phyloP scores from a whole-genome alignment of 2,329 filamentous ascomycete species.

The Polytolypa hystricis region DNA sequence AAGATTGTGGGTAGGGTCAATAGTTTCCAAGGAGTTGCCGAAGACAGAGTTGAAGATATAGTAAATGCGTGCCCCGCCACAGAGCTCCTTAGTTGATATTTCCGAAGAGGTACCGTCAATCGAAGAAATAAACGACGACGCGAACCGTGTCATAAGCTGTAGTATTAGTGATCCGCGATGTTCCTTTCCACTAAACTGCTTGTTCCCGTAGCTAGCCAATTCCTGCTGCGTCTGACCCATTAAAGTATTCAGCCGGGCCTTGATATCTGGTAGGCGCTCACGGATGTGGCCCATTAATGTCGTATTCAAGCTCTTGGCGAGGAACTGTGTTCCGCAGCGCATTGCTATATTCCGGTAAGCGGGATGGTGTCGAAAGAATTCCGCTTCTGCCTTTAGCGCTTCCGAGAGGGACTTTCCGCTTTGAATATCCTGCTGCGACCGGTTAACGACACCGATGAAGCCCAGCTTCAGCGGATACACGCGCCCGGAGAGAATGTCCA shows the following conservation, averaged over 20 bases:
- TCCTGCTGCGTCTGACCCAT: conserved; percentile 99
- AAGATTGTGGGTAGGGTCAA: conserved; percentile 91
- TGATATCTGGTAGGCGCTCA: conserved; percentile 92
- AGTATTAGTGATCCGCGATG: conserved; percentile 90
- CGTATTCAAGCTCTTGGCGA: conserved; percentile 88
- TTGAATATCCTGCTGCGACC: conserved; percentile 96
- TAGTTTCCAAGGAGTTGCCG: conserved; percentile 88
- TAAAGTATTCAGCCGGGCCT: conserved; percentile 88
- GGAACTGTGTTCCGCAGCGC: conserved; percentile 83
- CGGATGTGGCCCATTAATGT: conserved; percentile 95
- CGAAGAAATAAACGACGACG: conserved; percentile 93
- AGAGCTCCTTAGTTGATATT: conserved; percentile 96
- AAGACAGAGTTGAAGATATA: conserved; percentile 99
- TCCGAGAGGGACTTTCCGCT: conserved; percentile 90
- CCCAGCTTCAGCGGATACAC: conserved; percentile 95
- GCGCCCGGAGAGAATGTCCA: conserved; percentile 93
- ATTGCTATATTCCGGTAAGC: conserved; percentile 94
- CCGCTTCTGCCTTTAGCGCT: conserved; percentile 75
- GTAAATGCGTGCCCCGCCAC: conserved; percentile 88
- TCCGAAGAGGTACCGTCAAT: conserved; percentile 98
- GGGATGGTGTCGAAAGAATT: conserved; percentile 95
- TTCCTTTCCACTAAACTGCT: conserved; percentile 94
- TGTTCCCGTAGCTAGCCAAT: conserved; percentile 92
- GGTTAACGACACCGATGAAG: conserved; percentile 96
- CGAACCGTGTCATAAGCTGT: conserved; percentile 96